Base-by-base conservation (phyloP, 768 basidiomycete genomes). In the Tricholoma bakamatsutake region DNA sequence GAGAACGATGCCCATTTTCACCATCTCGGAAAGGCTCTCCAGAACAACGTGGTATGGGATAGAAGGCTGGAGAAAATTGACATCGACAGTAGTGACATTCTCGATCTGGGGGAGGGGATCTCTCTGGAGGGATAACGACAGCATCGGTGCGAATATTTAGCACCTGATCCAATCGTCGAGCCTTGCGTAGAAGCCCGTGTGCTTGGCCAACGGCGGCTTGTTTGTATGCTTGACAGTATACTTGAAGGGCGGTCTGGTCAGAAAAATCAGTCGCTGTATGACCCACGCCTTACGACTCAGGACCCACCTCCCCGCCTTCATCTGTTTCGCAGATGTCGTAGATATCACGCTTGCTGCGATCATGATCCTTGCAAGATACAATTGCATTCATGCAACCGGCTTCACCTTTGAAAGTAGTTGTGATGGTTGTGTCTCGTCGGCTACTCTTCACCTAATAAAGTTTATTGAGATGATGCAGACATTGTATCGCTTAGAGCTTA, bases 161-260 rank as follows among this genome's bases (percentile, higher is more conserved):
- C 46, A 91, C 76, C 30, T 74, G 72, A 65, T 98, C 96, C 17
- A 98, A 76, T 15, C 93, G 83, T 15, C 83, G 82, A 7, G 94
- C 94, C 70, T 95, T 95, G 50, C 96, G 89, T 24, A 97, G 80
- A 5, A 95, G 79, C 2, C 84, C 89, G 67, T 96, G 93, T 1
- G 91, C 84, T 62, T 89, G 85, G 11, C 75, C 74, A 2, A 85
- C 73, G 1, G 78, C 76, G 6, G 87, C 85, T 63, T 87, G 87
- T 69, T 98, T 98, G 76, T 93, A 95, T 10, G 81, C 78, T 57
- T 81, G 81, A 52, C 87, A 87, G 67, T 90, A 98, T 11, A 90
- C 84, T 71, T 97, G 93, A 17, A 98, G 78, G 0, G 93, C 90
- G 9, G 92, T 93, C 94, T 97, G 8, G 45, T 17, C 43, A 11